Base-by-base conservation (phyloP, 208 protist genomes). In the Paratrypanosoma confusum region DNA sequence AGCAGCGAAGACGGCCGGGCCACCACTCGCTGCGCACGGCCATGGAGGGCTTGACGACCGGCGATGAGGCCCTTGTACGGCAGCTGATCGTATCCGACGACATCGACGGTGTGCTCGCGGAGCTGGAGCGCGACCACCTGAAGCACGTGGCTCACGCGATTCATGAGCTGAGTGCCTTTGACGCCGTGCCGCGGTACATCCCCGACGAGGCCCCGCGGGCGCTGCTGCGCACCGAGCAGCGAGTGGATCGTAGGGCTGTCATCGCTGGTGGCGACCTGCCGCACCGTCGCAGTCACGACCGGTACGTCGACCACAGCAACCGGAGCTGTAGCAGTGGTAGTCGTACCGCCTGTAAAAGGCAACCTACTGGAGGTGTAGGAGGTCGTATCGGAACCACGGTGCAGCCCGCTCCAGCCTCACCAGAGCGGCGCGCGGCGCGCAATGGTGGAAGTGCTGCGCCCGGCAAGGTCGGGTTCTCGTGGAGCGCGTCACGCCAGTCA, bases 21-120 rank as follows among this genome's bases (percentile, higher is more conserved):
- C n/a, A n/a, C n/a, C n/a, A n/a, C n/a, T n/a, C n/a, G n/a, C n/a
- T n/a, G n/a, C n/a, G n/a, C n/a, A n/a, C n/a, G n/a, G n/a, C n/a
- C n/a, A n/a, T n/a, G n/a, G n/a, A n/a, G n/a, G n/a, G n/a, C n/a
- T n/a, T n/a, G n/a, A n/a, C n/a, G n/a, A n/a, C n/a, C n/a, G n/a
- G n/a, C n/a, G 80, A 90, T 38, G 81, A 90, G 0, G 68, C 71
- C 7, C 68, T 90, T 3, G 81, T 90, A 13, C 69, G 66, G 7
- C 68, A 82, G 42, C 59, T 90, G 3, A 57, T 90, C 17, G 51
- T 82, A 28, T 54, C 77, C 0, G 49, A 60, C 27, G 53, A 90
- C 26, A 66, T 90, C 5, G 81, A 86, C 48, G 63, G 46, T n/a
- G 65, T 86, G 5, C 53, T 90, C 27, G 67, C 65, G 2, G 54